phyloP scores from a whole-genome alignment of 495 filamentous ascomycete genomes.

The Trypethelium eluteriae region DNA sequence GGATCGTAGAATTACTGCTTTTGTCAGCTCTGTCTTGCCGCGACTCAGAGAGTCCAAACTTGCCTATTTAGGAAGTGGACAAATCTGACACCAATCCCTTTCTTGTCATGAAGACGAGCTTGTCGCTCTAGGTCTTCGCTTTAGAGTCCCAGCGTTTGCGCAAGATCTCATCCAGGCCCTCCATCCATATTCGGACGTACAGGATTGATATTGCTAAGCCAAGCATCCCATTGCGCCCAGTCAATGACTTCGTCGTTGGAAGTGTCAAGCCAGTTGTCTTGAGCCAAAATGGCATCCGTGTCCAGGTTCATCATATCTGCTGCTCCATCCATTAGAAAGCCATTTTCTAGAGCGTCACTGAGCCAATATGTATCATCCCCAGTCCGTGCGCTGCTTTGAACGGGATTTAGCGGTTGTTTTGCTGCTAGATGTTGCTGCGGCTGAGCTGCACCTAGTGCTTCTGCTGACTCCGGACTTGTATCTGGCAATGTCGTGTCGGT shows the following conservation, averaged over 20 bases:
- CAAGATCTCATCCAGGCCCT: conserved; percentile 18
- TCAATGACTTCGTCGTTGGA: conserved; percentile 18
- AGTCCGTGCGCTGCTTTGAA: conserved; percentile 13
- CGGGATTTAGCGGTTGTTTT: conserved; percentile 11
- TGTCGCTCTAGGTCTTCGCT: too few species aligned
- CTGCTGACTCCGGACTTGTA: neutral
- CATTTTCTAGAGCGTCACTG: conserved; percentile 21
- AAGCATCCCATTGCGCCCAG: conserved; percentile 34
- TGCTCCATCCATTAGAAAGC: conserved; percentile 5
- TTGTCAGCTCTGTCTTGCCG: too few species aligned
- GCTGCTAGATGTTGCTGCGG: conserved; percentile 8
- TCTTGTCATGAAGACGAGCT: too few species aligned
- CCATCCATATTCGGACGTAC: conserved; percentile 15
- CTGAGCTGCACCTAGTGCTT: conserved; percentile 6
- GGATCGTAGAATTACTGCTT: too few species aligned
- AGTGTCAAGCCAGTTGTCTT: conserved; percentile 19
- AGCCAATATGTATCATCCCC: conserved; percentile 27
- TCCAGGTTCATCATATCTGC: conserved; percentile 24
- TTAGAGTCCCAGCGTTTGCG: neutral
- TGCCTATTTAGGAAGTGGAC: too few species aligned
- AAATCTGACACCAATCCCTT: too few species aligned
- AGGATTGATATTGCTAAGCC: conserved; percentile 25
- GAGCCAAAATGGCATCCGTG: conserved; percentile 25
- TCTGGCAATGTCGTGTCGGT: neutral
- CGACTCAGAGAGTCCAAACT: too few species aligned